These are phyloP conservation scores for Marchantia paleacea DNA, from an alignment of 225 moss, liverwort and hornwort species.

Conservation along the genomic window DNA sequence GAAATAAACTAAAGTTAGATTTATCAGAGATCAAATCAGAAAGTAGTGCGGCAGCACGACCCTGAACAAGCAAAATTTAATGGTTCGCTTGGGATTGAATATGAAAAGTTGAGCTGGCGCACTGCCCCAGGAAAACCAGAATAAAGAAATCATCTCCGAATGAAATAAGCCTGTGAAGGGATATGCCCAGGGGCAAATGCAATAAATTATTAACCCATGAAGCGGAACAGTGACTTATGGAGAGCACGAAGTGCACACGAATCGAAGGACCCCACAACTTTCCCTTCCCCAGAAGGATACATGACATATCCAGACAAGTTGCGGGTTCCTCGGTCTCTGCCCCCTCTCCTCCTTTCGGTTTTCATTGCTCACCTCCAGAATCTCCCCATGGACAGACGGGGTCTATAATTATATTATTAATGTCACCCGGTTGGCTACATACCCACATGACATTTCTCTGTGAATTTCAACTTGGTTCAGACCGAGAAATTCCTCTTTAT, in stretches of 20 bases:
- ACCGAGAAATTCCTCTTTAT: no score
- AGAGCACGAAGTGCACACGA: neutral
- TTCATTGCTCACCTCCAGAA: no score
- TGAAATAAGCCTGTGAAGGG: neutral
- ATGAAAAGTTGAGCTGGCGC: neutral
- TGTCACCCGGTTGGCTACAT: no score
- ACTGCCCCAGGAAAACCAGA: neutral
- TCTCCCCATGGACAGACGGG: no score
- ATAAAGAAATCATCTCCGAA: neutral
- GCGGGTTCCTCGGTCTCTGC: neutral
- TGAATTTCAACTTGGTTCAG: no score
- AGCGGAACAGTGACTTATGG: neutral
- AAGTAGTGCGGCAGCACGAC: neutral
- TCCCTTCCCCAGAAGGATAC: neutral
- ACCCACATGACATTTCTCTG: no score
- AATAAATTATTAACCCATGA: neutral
- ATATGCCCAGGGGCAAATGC: neutral
- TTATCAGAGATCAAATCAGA: neutral
- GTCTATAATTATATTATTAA: no score
- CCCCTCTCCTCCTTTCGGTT: neutral
- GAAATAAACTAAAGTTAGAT: no score
- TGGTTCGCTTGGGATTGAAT: neutral
- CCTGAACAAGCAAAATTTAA: neutral
- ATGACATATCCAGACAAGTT: constrained; percentile 2
- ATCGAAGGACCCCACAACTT: neutral